A percentile compares a stretch with the other conserved stretches of the same genome.
Evolutionary conservation across 345 rosid species (phyloP).

Genomic region (Physaria fendleri): DNA sequence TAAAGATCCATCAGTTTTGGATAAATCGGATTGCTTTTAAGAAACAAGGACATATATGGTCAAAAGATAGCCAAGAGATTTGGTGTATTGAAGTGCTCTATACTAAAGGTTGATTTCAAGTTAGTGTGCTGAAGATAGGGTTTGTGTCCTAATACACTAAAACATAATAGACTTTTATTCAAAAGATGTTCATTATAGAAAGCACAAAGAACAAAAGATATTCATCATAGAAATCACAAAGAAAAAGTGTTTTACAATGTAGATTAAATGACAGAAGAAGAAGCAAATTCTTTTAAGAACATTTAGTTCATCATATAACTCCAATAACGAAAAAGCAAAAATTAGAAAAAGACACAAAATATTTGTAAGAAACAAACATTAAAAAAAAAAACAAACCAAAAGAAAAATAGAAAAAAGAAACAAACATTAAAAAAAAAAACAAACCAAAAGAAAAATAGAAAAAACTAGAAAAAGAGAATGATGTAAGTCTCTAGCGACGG

Average conservation of each 20-base stretch:
- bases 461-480: neutral
- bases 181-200: slow-evolving; percentile 8
- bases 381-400: neutral
- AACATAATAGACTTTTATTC: neutral
- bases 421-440: neutral
- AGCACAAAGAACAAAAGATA: neutral
- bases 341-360: neutral
- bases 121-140: neutral
- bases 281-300: neutral
- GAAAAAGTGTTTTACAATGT: neutral
- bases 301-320: neutral
- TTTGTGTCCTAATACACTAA: neutral
- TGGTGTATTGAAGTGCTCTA: neutral
- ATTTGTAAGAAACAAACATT: neutral
- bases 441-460: neutral
- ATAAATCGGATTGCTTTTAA: neutral
- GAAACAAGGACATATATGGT: neutral
- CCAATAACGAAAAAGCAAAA: neutral
- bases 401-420: neutral
- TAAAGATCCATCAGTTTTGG: neutral
- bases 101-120: neutral
- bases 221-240: slow-evolving; percentile 6
- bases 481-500: slow-evolving; percentile 25
- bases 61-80: neutral
- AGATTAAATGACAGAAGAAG: neutral